Base-by-base conservation (phyloP, 768 basidiomycete species). In the Boletus huronensis region DNA sequence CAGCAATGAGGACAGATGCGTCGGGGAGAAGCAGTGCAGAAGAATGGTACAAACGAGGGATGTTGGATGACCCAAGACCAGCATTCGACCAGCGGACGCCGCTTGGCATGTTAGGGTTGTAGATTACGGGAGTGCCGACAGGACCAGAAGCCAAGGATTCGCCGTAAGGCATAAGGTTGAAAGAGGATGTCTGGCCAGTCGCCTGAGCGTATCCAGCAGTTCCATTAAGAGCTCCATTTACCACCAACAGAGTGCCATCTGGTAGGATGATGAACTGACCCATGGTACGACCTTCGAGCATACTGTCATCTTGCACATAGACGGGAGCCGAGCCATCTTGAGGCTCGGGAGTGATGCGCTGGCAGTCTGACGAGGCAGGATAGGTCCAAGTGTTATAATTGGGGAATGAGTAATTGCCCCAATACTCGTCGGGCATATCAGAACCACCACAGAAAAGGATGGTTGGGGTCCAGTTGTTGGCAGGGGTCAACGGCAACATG, bases 381-480 rank as follows among this genome's bases (percentile, higher is more conserved):
- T 82, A 79, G 16, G 79, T 72, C 83, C 82, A 90, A 1, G 89
- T 90, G 70, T 93, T 82, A 69, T 84, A 82, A 55, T 77, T 77
- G 1, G 91, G 88, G 66, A 66, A 81, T 0, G 83, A 77, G 66
- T 93, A 93, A 69, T 90, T 83, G 52, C 91, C 92, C 80, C 85
- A 98, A 34, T 75, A 75, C 23, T 78, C 74, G 39, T 86, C 87
- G 10, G 84, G 75, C 81, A 96, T 87, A 67, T 87, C 78, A 16
- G 82, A 82, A 21, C 96, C 96, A 52, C 95, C 95, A 63, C 95
- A 98, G 74, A 98, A 95, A 45, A 98, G 63, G 53, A 97, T 70
- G 0, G 92, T 91, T 1, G 87, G 89, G 0, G 79, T 82, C 71
- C 89, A 98, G 66, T 91, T 87, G 74, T 96, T 97, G 29, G 79